A percentile compares a stretch with the other conserved stretches of the same genome.
phyloP scores from a whole-genome alignment of 139 green algal species.

The Diplosphaera chodatii region DNA sequence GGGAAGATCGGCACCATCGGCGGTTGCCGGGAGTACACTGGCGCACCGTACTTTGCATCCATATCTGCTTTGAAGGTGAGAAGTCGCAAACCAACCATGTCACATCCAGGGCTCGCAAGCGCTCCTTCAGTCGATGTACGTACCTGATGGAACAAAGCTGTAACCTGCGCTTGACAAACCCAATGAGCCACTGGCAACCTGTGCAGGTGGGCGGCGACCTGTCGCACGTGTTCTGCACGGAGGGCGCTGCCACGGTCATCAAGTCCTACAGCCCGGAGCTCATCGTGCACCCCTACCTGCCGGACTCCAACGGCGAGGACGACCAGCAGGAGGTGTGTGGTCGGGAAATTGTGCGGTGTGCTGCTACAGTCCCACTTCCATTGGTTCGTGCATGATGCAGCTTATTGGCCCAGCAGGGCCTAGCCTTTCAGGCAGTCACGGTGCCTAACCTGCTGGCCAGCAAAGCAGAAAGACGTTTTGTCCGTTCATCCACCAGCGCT shows the following conservation, averaged over 20 bases:
- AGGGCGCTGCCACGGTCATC: conserved; percentile 76
- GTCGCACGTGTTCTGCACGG: conserved; percentile 85
- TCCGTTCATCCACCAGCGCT: too few species aligned
- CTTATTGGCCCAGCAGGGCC: too few species aligned
- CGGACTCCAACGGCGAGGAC: conserved; percentile 27
- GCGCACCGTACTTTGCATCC: conserved; percentile 91
- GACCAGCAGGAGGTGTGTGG: not conserved
- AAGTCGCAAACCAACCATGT: not conserved
- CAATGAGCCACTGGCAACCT: too few species aligned
- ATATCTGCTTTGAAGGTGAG: conserved; percentile 67
- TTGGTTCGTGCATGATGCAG: too few species aligned
- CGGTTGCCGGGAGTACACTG: conserved; percentile 90
- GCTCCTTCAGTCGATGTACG: too few species aligned
- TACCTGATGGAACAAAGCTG: too few species aligned
- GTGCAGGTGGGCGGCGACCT: conserved; percentile 78
- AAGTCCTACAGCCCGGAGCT: conserved; percentile 93
- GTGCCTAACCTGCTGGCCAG: too few species aligned
- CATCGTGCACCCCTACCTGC: conserved; percentile 88
- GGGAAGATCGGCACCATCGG: conserved; percentile 91
- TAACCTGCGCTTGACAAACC: too few species aligned
- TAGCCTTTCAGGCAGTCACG: too few species aligned
- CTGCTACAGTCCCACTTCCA: too few species aligned
- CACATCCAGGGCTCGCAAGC: not conserved
- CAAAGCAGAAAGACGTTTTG: too few species aligned
- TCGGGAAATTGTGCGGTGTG: too few species aligned